Evolutionary conservation across 2,329 filamentous ascomycete species (phyloP).

Genomic region (Mycosphaerella sp.): DNA sequence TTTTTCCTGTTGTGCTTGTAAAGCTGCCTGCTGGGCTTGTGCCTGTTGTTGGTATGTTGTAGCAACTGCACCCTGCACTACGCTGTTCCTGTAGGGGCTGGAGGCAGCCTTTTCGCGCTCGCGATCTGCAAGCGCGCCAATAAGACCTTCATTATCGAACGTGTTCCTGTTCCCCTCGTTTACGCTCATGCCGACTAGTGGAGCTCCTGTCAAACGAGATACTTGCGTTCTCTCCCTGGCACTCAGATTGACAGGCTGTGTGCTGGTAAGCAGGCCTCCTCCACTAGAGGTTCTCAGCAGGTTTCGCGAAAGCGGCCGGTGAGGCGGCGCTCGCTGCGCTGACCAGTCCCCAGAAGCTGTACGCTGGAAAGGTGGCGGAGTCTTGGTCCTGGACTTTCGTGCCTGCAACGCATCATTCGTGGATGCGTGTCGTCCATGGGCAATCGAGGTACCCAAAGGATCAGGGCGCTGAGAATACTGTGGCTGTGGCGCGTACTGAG

Average conservation of each 20-base stretch:
- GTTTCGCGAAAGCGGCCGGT: constrained; percentile 27
- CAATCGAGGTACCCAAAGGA: constrained; percentile 24
- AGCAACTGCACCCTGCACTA: constrained; percentile 67
- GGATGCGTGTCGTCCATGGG: constrained; percentile 27
- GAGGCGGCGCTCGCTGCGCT: constrained; percentile 31
- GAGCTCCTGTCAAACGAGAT: constrained; percentile 72
- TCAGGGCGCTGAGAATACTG: constrained; percentile 42
- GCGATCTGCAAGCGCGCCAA: constrained; percentile 72
- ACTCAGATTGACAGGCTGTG: constrained; percentile 59
- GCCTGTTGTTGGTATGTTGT: constrained; percentile 35
- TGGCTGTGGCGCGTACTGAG: constrained; percentile 48
- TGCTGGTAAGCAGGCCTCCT: constrained; percentile 24
- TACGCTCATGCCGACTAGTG: constrained; percentile 61
- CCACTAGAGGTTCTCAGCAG: constrained; percentile 15
- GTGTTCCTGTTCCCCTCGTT: constrained; percentile 36
- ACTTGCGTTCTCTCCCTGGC: constrained; percentile 84
- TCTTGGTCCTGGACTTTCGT: constrained; percentile 28
- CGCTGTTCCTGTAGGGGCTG: constrained; percentile 58
- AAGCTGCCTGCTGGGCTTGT: constrained; percentile 38
- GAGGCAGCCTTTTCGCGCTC: constrained; percentile 71
- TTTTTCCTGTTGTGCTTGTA: constrained; percentile 34
- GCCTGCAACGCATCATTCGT: constrained; percentile 20
- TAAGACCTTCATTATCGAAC: constrained; percentile 45
- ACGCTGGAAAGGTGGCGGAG: constrained; percentile 41
- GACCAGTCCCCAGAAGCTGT: constrained; percentile 44